Conservation (phyloP, 257 asterid species). For the Gynochthodes officinalis region DNA sequence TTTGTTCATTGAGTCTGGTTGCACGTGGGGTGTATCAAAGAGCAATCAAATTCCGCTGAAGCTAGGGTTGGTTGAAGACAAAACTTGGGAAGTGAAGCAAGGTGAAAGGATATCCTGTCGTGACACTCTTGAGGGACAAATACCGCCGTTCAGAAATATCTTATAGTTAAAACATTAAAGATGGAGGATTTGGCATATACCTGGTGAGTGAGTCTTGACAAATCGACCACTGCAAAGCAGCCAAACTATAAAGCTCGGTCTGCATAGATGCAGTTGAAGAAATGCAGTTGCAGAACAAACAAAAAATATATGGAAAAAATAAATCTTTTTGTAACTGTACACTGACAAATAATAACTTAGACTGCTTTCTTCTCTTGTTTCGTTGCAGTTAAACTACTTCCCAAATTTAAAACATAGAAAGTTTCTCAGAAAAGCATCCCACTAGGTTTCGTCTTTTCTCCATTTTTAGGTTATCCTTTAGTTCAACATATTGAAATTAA, state of each 20-base stretch:
- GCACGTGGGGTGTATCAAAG: not conserved
- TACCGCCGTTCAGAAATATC: not conserved
- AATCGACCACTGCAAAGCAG: slow-evolving; percentile 97
- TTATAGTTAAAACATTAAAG: not conserved
- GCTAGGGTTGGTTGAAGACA: not conserved
- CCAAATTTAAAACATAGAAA: too few relatives aligned
- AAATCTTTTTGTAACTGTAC: not conserved
- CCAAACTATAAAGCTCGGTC: slow-evolving; percentile 85
- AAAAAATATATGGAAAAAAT: not conserved
- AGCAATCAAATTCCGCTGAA: not conserved
- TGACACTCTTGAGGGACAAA: not conserved
- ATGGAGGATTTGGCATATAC: slow-evolving; percentile 24
- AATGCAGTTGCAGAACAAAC: too few relatives aligned
- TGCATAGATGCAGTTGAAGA: slow-evolving; percentile 23
- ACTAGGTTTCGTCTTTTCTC: not conserved
- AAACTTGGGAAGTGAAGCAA: not conserved
- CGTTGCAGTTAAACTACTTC: not conserved
- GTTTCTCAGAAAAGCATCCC: not conserved
- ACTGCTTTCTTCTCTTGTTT: not conserved
- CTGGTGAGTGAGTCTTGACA: slow-evolving; percentile 83
- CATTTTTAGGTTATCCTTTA: not conserved
- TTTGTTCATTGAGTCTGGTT: not conserved
- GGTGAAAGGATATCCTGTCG: not conserved
- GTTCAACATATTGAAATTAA: not conserved
- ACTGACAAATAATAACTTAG: not conserved